Evolutionary conservation across 148 eudicot genomes (phyloP).

Genomic region (Chenopodium quinoa): DNA sequence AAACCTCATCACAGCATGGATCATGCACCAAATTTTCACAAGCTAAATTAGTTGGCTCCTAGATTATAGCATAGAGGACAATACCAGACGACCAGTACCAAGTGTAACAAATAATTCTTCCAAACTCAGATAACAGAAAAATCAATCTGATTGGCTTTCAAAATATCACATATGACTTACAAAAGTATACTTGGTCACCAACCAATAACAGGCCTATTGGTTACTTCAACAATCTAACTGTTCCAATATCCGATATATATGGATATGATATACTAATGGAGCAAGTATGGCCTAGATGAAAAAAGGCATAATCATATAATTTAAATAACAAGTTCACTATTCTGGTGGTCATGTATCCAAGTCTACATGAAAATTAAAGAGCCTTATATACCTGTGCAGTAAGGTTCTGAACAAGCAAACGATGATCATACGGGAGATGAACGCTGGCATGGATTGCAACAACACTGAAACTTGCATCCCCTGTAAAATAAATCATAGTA

Average conservation of each 20-base stretch:
- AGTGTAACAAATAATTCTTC: not conserved
- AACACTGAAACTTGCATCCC: slow-evolving; percentile 62
- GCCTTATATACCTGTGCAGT: slow-evolving; percentile 62
- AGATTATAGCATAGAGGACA: not conserved
- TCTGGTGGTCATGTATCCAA: not conserved
- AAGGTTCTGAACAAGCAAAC: slow-evolving; percentile 75
- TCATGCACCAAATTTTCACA: not conserved
- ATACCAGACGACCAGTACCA: not conserved
- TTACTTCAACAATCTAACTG: not conserved
- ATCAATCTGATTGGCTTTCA: not conserved
- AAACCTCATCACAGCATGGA: not conserved
- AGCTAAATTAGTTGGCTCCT: not conserved
- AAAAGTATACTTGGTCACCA: not conserved
- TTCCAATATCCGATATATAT: not conserved
- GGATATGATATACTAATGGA: not conserved
- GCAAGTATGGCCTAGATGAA: not conserved
- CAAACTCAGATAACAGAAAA: not conserved
- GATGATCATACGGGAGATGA: slow-evolving; percentile 77
- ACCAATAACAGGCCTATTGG: too few species aligned
- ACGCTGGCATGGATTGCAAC: slow-evolving; percentile 79
- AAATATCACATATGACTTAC: not conserved
- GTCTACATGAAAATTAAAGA: not conserved
- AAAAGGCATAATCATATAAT: not conserved
- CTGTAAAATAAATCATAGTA: slow-evolving; percentile 31
- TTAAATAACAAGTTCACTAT: not conserved